phyloP scores from a whole-genome alignment of 1,284 basidiomycete species.

The Coniferiporia sulphurascens region DNA sequence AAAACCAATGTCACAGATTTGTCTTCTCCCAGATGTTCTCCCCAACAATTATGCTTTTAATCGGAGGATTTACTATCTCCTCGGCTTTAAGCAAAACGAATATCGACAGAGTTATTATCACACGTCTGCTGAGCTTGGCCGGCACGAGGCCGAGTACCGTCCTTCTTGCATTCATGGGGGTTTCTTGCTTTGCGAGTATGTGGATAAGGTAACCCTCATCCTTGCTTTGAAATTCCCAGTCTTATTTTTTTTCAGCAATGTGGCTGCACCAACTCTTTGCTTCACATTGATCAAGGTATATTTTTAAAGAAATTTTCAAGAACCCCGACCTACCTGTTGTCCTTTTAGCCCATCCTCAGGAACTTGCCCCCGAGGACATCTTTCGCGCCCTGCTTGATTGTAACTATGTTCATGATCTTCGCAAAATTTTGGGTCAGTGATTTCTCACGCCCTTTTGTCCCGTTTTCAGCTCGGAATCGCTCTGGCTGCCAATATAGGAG shows the following conservation, averaged over 20 bases:
- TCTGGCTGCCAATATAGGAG: conserved; percentile 97
- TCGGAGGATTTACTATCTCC: conserved; percentile 98
- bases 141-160: conserved; percentile 86
- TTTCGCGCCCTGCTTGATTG: conserved; percentile 90
- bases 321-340: conserved; percentile 5
- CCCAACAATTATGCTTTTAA: conserved; percentile 94
- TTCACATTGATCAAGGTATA: conserved; percentile 92
- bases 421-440: neutral
- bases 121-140: conserved; percentile 86
- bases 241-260: conserved; percentile 58
- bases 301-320: conserved; percentile 17
- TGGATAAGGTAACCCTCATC: conserved; percentile 78
- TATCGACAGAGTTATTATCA: conserved; percentile 92
- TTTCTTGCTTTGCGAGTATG: conserved; percentile 98
- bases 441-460: neutral
- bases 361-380: conserved; percentile 85
- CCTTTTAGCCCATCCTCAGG: conserved; percentile 80
- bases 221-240: conserved; percentile 29
- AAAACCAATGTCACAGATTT: conserved; percentile 40
- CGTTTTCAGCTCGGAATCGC: conserved; percentile 82
- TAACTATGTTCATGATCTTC: conserved; percentile 35
- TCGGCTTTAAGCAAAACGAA: conserved; percentile 97
- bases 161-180: conserved; percentile 91
- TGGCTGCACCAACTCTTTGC: conserved; percentile 95
- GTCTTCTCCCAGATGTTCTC: conserved; percentile 81